Conservation (phyloP, 148 eudicot species). For the Spergularia bocconei region DNA sequence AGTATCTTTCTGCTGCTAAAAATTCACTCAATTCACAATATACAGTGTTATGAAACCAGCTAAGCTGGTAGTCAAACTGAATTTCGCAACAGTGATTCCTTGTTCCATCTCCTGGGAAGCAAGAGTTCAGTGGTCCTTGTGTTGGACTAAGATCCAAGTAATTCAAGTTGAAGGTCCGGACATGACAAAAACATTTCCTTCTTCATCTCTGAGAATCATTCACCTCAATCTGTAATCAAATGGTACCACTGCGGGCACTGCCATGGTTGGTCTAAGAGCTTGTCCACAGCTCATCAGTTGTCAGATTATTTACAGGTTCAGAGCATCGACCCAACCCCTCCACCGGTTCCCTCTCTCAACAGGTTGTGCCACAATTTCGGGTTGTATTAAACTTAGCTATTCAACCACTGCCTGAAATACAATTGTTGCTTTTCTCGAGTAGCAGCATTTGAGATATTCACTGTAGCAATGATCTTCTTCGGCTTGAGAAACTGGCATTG, state of each 20-base stretch:
- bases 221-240: no score
- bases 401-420: constrained; percentile 51
- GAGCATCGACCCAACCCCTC: no score
- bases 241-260: no score
- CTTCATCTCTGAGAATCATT: no score
- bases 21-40: no score
- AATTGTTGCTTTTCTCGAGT: constrained; percentile 62
- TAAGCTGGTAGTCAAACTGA: no score
- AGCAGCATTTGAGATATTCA: constrained; percentile 52
- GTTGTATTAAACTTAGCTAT: constrained; percentile 19
- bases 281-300: no score
- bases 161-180: background rate
- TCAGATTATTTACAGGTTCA: no score
- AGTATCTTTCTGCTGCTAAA: no score
- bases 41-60: background rate
- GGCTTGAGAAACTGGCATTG: constrained; percentile 58
- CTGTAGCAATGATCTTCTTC: constrained; percentile 61
- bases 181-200: background rate
- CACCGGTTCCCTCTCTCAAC: background rate
- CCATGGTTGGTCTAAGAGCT: no score
- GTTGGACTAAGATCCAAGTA: background rate
- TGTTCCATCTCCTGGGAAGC: background rate
- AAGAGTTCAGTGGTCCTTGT: background rate
- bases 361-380: background rate
- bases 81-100: background rate